Evolutionary conservation across 2,329 filamentous ascomycete genomes (phyloP).

Genomic region (Colletotrichum sublineola): DNA sequence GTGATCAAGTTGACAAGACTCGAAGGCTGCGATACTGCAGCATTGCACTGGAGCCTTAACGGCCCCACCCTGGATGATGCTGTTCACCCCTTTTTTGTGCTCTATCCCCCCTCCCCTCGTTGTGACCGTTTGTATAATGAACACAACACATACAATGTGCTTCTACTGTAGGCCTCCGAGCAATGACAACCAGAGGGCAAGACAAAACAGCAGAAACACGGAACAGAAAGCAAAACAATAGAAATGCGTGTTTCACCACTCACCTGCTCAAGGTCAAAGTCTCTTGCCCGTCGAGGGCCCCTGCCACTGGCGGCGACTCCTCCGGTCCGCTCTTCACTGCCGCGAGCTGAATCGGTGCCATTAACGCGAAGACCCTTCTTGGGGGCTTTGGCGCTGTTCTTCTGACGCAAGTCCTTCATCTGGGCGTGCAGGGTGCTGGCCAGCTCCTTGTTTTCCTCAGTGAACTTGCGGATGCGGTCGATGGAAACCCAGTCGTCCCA

Average conservation of each 20-base stretch:
- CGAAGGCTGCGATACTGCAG: background rate
- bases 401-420: slow-evolving; percentile 70
- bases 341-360: slow-evolving; percentile 75
- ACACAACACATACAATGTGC: slow-evolving; percentile 8
- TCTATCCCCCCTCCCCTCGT: background rate
- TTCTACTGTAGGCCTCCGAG: background rate
- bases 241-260: slow-evolving; percentile 53
- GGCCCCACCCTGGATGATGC: slow-evolving; percentile 18
- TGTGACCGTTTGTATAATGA: slow-evolving; percentile 14
- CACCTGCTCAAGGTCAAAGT: slow-evolving; percentile 87
- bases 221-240: slow-evolving; percentile 41
- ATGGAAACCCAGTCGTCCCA: slow-evolving; percentile 99
- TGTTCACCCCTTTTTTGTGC: slow-evolving; percentile 23
- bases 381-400: slow-evolving; percentile 63
- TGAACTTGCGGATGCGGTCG: slow-evolving; percentile 94
- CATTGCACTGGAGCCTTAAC: background rate
- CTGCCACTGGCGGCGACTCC: slow-evolving; percentile 70
- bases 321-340: slow-evolving; percentile 82
- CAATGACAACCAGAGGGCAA: slow-evolving; percentile 4
- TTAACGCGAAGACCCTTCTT: slow-evolving; percentile 63
- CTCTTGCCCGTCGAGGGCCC: slow-evolving; percentile 80
- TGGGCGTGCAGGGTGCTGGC: slow-evolving; percentile 80
- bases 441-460: slow-evolving; percentile 93
- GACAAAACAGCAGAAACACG: slow-evolving; percentile 26
- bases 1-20: background rate